These are phyloP conservation scores for Rhizopus delemar DNA, from an alignment of 371 early-diverging fungal genomes.

Conservation along the genomic window DNA sequence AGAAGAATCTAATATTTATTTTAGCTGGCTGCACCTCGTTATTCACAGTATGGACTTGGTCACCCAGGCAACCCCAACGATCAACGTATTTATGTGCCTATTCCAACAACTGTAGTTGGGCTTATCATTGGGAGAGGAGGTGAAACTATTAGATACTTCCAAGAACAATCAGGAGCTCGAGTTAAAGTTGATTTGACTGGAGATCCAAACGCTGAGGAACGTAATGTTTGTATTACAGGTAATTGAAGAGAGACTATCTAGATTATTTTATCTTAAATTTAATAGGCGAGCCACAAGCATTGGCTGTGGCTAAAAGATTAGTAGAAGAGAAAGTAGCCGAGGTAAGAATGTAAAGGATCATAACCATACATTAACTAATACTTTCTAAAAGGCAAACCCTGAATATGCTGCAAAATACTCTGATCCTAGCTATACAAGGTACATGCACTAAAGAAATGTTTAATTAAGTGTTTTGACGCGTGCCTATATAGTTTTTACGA, in stretches of 20 bases:
- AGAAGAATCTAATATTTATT: not conserved
- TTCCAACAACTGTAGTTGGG: constrained; percentile 77
- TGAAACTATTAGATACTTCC: constrained; percentile 83
- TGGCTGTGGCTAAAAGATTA: constrained; percentile 57
- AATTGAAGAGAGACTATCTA: constrained; percentile 21
- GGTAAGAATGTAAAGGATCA: constrained; percentile 28
- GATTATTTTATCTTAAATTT: not conserved
- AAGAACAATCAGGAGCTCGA: constrained; percentile 80
- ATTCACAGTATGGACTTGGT: constrained; percentile 14
- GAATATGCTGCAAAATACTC: constrained; percentile 30
- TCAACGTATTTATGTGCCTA: constrained; percentile 58
- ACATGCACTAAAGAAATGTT: constrained; percentile 30
- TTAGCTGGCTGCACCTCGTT: not conserved
- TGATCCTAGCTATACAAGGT: constrained; percentile 2
- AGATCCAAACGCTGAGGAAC: constrained; percentile 38
- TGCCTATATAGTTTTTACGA: constrained; percentile 13
- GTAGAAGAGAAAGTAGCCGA: constrained; percentile 62
- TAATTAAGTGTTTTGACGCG: constrained; percentile 10
- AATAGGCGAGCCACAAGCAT: constrained; percentile 52
- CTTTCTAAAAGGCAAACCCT: constrained; percentile 31
- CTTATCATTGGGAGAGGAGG: constrained; percentile 85
- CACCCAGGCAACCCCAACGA: constrained; percentile 33
- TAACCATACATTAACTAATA: constrained; percentile 8
- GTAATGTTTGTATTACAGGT: constrained; percentile 45
- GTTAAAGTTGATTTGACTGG: constrained; percentile 73